Evolutionary conservation across 176 grass and related monocot genomes (phyloP).

Genomic region (Pontederia crassipes): DNA sequence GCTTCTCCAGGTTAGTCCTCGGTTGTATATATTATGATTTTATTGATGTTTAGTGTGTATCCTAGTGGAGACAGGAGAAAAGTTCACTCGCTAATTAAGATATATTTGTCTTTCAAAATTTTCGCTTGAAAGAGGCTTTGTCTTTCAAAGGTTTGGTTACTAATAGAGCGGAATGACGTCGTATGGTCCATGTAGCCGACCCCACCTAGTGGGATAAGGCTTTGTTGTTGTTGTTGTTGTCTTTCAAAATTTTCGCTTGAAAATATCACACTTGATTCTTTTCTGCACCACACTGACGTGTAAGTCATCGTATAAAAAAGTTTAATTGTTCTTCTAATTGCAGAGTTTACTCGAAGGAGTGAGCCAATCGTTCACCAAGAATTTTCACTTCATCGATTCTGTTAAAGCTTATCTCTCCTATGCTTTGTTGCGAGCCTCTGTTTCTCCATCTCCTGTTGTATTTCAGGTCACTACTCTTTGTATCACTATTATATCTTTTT

Average conservation of each 20-base stretch:
- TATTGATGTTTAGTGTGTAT: no score
- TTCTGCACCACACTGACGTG: no score
- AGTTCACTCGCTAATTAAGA: not conserved
- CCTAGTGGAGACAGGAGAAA: not conserved
- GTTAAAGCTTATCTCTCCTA: slow-evolving; percentile 99
- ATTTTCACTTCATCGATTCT: slow-evolving; percentile 99
- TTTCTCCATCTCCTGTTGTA: slow-evolving; percentile 80
- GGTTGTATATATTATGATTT: not conserved
- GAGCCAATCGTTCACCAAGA: slow-evolving; percentile 77
- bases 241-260: not conserved
- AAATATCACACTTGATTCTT: no score
- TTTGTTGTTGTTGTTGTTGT: no score
- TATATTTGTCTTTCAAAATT: not conserved
- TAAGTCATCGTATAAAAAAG: slow-evolving; percentile 2
- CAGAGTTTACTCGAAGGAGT: slow-evolving; percentile 98
- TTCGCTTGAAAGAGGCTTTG: no score
- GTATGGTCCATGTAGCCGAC: no score
- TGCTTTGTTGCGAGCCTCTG: slow-evolving; percentile 73
- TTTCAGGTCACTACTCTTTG: slow-evolving; percentile 54
- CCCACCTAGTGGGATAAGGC: no score
- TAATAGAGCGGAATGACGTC: no score
- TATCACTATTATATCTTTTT: slow-evolving; percentile 9
- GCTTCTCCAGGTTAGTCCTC: slow-evolving; percentile 69
- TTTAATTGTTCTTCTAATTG: slow-evolving; percentile 8
- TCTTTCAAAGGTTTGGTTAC: no score